phyloP scores from a whole-genome alignment of 116 monocot genomes.

The Trichopus zeylanicus region DNA sequence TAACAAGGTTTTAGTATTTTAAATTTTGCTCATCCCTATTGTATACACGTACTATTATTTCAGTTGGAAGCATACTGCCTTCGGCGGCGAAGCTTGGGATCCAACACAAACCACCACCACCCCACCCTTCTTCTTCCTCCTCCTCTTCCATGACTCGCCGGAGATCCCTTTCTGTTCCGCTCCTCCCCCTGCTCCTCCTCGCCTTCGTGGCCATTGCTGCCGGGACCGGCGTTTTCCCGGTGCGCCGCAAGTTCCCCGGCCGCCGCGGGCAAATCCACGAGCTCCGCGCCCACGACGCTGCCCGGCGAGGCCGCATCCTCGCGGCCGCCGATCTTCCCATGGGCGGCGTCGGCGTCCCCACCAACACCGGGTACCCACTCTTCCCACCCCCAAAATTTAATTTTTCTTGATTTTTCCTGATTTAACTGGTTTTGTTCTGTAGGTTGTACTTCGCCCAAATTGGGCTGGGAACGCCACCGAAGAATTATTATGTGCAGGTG shows the following conservation, averaged over 20 bases:
- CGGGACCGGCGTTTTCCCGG: neutral
- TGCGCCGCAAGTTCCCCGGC: neutral
- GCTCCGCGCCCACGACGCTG: neutral
- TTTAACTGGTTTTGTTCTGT: neutral
- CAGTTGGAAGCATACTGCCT: too few species aligned
- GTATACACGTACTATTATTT: too few species aligned
- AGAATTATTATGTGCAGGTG: conserved; percentile 73
- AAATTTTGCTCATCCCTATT: too few species aligned
- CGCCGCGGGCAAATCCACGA: neutral
- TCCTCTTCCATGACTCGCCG: too few species aligned
- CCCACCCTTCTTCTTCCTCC: too few species aligned
- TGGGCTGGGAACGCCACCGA: conserved; percentile 63
- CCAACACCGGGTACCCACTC: neutral
- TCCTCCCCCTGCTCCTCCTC: neutral
- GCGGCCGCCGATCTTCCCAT: neutral
- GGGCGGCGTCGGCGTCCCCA: neutral
- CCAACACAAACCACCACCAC: too few species aligned
- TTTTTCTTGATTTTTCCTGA: too few species aligned
- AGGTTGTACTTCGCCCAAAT: conserved; percentile 54
- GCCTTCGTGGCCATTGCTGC: neutral
- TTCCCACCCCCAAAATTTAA: too few species aligned
- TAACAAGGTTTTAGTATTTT: too few species aligned
- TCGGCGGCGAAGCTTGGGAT: too few species aligned
- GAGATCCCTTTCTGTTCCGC: conserved; percentile 13
- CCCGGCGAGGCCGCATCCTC: neutral